Evolutionary conservation across 768 basidiomycete species (phyloP), one percentile per base, ranked within the genome.

Genomic region (Trametopsis cervina): DNA sequence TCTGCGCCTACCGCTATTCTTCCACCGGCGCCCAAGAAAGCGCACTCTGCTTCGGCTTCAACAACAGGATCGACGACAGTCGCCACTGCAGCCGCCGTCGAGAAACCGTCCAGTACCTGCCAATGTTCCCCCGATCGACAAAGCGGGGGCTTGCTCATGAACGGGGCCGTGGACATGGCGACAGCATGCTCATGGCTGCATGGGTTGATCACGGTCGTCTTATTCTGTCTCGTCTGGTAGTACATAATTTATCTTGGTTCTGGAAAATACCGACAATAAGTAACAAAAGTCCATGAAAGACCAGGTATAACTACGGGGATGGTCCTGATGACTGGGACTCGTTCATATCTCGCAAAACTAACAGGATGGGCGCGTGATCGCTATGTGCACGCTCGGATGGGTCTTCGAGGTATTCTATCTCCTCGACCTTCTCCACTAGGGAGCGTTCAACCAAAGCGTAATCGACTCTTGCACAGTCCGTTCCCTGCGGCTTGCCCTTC

Each of bases 381-480:
- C 59, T 59, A 23, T 60, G 59, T 0, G 52, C 56, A 17, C 60
- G 48, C 24, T 60, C 59, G 18, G 47, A 22, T 20, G 55, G 54
- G 26, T 58, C 53, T 35, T 62, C 54, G 13, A 55, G 51, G 47
- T 60, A 62, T 12, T 47, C 42, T 15, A 51, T 51, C n/a, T 54
- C 55, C 25, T 50, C 46, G 7, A 56, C 56, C 2, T 50, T 51
- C 18, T 52, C 50, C 37, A 39, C 40, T 20, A 57, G 26, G 1
- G 38, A 24, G 12, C 47, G 46, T n/a, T 60, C 55, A 29, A 59
- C 53, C 11, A 62, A 51, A 11, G 56, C 56, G 29, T 58, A 60
- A 49, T 60, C 58, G 10, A 62, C 60, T 15, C 60, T 40, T 2
- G 58, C 55, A 23, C 55, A 55, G 40, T 62, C 60, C 29, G 50